Evolutionary conservation across 1,284 basidiomycete species (phyloP).

Genomic region (Melanopsichium pennsylvanicum): DNA sequence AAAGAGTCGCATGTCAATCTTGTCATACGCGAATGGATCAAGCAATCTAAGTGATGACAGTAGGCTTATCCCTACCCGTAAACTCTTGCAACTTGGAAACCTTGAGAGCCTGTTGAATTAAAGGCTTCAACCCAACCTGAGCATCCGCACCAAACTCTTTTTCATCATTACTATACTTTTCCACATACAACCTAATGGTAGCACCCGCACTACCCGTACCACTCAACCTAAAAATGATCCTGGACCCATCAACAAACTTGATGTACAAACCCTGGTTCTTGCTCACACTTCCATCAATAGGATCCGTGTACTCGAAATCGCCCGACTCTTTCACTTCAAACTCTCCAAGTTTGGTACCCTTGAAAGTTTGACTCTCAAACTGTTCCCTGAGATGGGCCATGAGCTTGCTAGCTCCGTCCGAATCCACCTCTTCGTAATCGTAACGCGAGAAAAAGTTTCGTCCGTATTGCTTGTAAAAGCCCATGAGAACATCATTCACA

Average conservation of each 20-base stretch:
- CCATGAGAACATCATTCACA: conserved; percentile 70
- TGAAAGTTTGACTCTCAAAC: conserved; percentile 73
- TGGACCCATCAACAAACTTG: conserved; percentile 86
- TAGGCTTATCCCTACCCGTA: conserved; percentile 86
- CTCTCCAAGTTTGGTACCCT: conserved; percentile 68
- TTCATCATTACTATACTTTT: conserved; percentile 83
- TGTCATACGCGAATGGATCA: too few species aligned
- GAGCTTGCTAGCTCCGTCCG: conserved; percentile 84
- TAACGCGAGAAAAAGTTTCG: conserved; percentile 96
- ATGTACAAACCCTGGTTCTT: conserved; percentile 96
- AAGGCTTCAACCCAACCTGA: conserved; percentile 86
- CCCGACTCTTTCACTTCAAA: conserved; percentile 83
- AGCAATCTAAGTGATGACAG: conserved; percentile 82
- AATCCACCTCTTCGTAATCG: conserved; percentile 97
- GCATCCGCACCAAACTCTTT: conserved; percentile 79
- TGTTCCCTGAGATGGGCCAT: conserved; percentile 80
- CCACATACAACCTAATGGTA: conserved; percentile 71
- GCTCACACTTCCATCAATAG: conserved; percentile 90
- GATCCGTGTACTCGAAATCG: conserved; percentile 96
- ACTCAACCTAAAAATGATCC: conserved; percentile 93
- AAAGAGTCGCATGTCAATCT: too few species aligned
- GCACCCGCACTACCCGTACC: conserved; percentile 96
- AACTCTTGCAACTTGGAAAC: conserved; percentile 84
- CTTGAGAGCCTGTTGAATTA: conserved; percentile 91
- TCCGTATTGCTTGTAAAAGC: conserved; percentile 90